phyloP scores from a whole-genome alignment of 176 grass and related monocot genomes.

The Calamus simplicifolius region DNA sequence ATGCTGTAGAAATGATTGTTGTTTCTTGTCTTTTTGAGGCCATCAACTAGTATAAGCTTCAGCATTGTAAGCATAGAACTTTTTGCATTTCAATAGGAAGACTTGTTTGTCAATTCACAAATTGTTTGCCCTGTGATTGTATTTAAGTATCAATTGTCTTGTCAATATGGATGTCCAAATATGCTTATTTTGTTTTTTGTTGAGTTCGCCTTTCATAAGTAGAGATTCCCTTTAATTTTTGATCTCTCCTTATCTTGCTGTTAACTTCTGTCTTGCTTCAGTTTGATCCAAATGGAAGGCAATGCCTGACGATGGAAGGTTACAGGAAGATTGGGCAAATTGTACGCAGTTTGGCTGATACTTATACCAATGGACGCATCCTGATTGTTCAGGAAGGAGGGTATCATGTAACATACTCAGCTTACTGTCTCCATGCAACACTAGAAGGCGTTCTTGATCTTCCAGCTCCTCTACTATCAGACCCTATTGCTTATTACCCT shows the following conservation, averaged over 20 bases:
- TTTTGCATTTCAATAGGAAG: no score
- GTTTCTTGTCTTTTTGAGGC: no score
- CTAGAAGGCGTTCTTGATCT: constrained; percentile 74
- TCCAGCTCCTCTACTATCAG: constrained; percentile 36
- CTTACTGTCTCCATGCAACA: constrained; percentile 78
- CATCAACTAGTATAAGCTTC: no score
- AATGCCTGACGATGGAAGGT: constrained; percentile 80
- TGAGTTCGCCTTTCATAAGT: no score
- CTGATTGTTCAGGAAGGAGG: constrained; percentile 86
- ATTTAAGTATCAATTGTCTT: no score
- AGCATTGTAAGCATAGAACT: no score
- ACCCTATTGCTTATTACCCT: constrained; percentile 78
- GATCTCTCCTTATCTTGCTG: not conserved
- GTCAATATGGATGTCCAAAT: no score
- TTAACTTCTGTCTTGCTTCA: constrained; percentile 17
- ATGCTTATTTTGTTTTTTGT: no score
- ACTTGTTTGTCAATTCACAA: no score
- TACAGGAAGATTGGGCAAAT: constrained; percentile 58
- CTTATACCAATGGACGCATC: constrained; percentile 32
- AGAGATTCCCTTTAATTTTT: not conserved
- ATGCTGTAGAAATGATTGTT: no score
- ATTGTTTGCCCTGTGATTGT: no score
- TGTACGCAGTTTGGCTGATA: constrained; percentile 43
- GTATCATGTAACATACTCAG: constrained; percentile 80
- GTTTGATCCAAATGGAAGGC: constrained; percentile 93